phyloP scores from a whole-genome alignment of 495 filamentous ascomycete species.

The Talaromyces proteolyticus region DNA sequence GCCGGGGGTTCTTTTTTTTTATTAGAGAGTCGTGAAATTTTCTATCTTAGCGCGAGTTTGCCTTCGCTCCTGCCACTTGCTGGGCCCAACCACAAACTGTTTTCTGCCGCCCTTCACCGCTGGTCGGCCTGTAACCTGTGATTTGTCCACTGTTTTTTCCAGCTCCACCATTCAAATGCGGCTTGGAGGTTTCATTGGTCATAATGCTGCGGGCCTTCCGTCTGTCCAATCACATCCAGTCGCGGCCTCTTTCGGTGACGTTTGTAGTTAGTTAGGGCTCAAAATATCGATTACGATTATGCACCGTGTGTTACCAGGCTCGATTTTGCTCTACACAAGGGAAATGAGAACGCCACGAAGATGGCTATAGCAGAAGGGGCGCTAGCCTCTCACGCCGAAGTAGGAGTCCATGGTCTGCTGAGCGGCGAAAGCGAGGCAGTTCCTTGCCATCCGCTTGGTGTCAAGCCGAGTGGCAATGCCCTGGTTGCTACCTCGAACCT shows the following conservation, averaged over 20 bases:
- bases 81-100: neutral
- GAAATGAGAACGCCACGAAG: too few species aligned
- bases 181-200: too few species aligned
- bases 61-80: conserved; percentile 5
- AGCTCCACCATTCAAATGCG: too few species aligned
- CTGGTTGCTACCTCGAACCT: conserved; percentile 61
- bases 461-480: conserved; percentile 87
- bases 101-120: conserved; percentile 5
- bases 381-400: neutral
- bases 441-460: conserved; percentile 73
- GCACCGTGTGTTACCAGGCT: too few species aligned
- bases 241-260: neutral
- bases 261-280: neutral
- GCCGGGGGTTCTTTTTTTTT: conserved; percentile 35
- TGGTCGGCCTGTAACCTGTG: neutral
- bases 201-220: too few species aligned
- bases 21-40: conserved; percentile 17
- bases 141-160: neutral
- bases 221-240: neutral
- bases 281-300: neutral
- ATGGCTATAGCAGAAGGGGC: neutral
- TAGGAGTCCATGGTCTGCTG: too few species aligned
- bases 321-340: too few species aligned
- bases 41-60: conserved; percentile 19
- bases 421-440: conserved; percentile 37